Conservation (phyloP, 73 alveolate species). For the Paramecium pentaurelia region DNA sequence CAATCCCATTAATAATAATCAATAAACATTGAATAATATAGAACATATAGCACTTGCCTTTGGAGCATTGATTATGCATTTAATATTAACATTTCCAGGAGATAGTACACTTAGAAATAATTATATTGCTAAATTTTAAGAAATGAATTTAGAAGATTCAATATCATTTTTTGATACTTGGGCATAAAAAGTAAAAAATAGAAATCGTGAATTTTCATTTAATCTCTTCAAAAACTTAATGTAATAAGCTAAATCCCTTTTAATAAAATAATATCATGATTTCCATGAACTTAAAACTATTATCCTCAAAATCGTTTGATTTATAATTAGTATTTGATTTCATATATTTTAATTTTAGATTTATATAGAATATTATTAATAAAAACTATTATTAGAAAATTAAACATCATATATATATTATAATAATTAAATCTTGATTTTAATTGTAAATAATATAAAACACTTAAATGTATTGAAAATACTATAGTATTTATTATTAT, state of each 20-base stretch:
- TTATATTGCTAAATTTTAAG: neutral
- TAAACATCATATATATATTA: too few relatives aligned
- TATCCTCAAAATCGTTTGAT: neutral
- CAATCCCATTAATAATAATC: neutral
- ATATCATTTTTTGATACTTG: neutral
- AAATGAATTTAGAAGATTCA: neutral
- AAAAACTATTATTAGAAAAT: too few relatives aligned
- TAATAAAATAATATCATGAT: neutral
- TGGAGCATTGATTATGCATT: constrained; percentile 8
- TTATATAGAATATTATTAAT: too few relatives aligned
- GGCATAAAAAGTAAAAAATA: neutral
- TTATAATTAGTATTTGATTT: neutral
- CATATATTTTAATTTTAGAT: neutral
- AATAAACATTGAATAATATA: neutral
- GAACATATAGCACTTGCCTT: neutral
- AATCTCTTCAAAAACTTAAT: neutral
- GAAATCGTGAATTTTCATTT: neutral
- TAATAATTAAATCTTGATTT: neutral
- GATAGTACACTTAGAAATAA: neutral
- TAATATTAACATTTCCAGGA: constrained; percentile 30
- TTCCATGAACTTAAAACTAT: neutral
- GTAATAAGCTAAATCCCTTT: neutral
- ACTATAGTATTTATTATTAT: neutral
- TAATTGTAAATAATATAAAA: neutral
- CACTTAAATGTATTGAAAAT: neutral